Evolutionary conservation across 129 eudicot genomes (phyloP).

Genomic region (Sambucus nigra): DNA sequence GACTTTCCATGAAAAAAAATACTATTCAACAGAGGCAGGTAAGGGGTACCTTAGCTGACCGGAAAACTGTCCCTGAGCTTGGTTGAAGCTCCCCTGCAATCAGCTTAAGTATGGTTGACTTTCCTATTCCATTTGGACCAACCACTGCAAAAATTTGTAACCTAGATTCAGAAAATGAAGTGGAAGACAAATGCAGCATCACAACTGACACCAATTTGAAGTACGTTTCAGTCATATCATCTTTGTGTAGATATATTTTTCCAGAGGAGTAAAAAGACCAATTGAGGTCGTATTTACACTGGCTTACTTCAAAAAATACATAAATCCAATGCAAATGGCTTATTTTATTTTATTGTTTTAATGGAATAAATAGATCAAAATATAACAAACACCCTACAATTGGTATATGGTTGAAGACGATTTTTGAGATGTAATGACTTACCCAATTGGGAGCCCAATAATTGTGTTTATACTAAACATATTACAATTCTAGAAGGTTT

Average conservation of each 20-base stretch:
- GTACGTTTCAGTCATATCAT: too few species aligned
- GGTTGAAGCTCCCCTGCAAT: slow-evolving; percentile 99
- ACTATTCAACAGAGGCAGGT: neutral
- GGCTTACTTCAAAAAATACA: too few species aligned
- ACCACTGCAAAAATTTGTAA: slow-evolving; percentile 67
- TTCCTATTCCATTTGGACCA: slow-evolving; percentile 98
- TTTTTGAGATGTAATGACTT: too few species aligned
- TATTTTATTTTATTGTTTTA: too few species aligned
- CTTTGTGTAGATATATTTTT: neutral
- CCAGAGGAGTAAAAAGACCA: neutral
- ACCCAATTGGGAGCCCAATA: too few species aligned
- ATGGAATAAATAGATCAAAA: too few species aligned
- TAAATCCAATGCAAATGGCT: too few species aligned
- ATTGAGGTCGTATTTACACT: neutral
- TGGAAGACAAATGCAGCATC: neutral
- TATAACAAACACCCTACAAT: too few species aligned
- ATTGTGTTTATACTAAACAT: too few species aligned
- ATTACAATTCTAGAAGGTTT: too few species aligned
- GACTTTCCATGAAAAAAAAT: neutral
- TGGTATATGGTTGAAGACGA: too few species aligned
- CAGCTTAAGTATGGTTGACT: slow-evolving; percentile 92
- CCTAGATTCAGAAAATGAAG: slow-evolving; percentile 18
- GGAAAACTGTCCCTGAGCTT: slow-evolving; percentile 93
- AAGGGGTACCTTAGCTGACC: slow-evolving; percentile 78
- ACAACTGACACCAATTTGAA: neutral